Base-by-base conservation (phyloP, 164 flowering plant species). In the Sextonia rubra region DNA sequence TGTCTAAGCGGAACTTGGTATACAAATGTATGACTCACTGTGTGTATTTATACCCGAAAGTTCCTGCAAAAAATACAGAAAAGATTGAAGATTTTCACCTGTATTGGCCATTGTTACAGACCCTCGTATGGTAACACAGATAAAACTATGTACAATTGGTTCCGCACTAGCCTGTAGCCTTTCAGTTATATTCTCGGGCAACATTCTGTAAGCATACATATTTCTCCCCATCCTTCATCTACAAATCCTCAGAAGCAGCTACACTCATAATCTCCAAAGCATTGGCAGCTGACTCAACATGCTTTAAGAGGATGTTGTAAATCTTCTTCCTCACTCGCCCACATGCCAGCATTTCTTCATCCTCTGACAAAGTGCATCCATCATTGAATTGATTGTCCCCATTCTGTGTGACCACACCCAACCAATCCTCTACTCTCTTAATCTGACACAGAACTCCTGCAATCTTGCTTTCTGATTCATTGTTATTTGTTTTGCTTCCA, bases 381-480 rank as follows among this genome's bases (percentile, higher is more conserved):
- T 68, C 69, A 22, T 68, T 70, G 20, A 27, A 58, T 2, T 29
- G 44, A 52, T 23, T 44, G 2, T 60, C 72, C 1, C 80, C 78
- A 63, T 73, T 78, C 12, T 47, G 69, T 17, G 52, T 76, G 49
- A 81, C 71, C 70, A 37, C 20, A 66, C 83, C 87, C 60, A 90
- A 78, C 90, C 89, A 86, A 30, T 85, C 84, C 65, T 78, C 82
- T 23, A 90, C 82, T 80, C 75, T 80, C 80, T 90, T 90, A 24
- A 90, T 77, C 77, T 77, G 83, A 69, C 64, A 77, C 83, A 88
- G 80, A 58, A 83, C 78, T 17, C 77, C 81, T 6, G 83, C 83
- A 25, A 84, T 71, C 71, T 83, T 73, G 15, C 75, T 60, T 58
- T 84, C 83, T 1, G 80, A 79, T 18, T 64, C 77, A 67, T 70